These are phyloP conservation scores for Globisporangium iwayamae DNA, from an alignment of 352 stramenopile species.

Conservation along the genomic window DNA sequence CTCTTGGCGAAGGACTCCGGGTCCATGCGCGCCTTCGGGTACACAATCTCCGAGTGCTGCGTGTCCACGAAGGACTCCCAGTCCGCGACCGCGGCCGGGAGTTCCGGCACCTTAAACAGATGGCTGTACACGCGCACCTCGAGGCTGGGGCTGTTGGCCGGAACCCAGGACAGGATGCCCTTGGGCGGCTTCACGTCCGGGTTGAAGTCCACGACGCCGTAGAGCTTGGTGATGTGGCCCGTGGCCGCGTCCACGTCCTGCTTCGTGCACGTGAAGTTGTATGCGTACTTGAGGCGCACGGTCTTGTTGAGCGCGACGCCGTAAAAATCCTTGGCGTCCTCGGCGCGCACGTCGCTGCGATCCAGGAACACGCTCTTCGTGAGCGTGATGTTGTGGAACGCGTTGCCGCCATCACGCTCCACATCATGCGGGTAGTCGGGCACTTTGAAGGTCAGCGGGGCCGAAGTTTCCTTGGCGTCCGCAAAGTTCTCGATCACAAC, in stretches of 20 bases:
- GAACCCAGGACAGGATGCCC: constrained; percentile 97
- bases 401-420: constrained; percentile 45
- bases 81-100: constrained; percentile 58
- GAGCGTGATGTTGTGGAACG: constrained; percentile 60
- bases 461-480: constrained; percentile 29
- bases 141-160: constrained; percentile 59
- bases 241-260: constrained; percentile 68
- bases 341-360: constrained; percentile 59
- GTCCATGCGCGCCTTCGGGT: constrained; percentile 90
- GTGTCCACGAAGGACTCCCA: constrained; percentile 86
- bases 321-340: constrained; percentile 90
- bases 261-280: constrained; percentile 91
- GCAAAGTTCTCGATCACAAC: constrained; percentile 71
- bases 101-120: constrained; percentile 93
- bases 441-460: constrained; percentile 43
- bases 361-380: constrained; percentile 68
- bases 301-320: constrained; percentile 94
- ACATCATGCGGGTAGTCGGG: constrained; percentile 74
- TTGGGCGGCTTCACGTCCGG: constrained; percentile 85
- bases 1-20: constrained; percentile 54
- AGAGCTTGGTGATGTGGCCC: constrained; percentile 52
- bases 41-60: constrained; percentile 76
- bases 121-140: constrained; percentile 97
- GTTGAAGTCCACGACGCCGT: constrained; percentile 64
- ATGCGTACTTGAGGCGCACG: constrained; percentile 96